These are phyloP conservation scores for Piedraia hortae DNA, from an alignment of 2,329 filamentous ascomycete species.

Conservation along the genomic window DNA sequence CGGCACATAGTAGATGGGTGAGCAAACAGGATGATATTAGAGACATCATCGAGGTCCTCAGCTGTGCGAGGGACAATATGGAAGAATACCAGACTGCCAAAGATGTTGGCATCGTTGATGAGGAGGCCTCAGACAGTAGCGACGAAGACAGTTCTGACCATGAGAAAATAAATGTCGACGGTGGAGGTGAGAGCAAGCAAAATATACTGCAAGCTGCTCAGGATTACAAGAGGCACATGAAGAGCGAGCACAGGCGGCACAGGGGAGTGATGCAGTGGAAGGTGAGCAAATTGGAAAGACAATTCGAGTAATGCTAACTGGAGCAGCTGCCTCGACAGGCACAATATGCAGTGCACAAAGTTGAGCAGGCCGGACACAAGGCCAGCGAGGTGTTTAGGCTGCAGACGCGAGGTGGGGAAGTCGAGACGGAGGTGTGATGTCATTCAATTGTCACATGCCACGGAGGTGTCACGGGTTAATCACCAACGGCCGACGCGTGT, in stretches of 20 bases:
- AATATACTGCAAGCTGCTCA: slow-evolving; percentile 23
- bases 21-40: slow-evolving; percentile 25
- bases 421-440: slow-evolving; percentile 43
- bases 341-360: slow-evolving; percentile 31
- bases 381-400: slow-evolving; percentile 27
- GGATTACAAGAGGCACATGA: slow-evolving; percentile 32
- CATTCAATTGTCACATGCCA: too few relatives aligned
- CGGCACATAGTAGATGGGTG: slow-evolving; percentile 29
- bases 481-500: too few relatives aligned
- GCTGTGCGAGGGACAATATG: slow-evolving; percentile 30
- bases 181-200: slow-evolving; percentile 6
- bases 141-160: slow-evolving; percentile 2
- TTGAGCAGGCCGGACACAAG: slow-evolving; percentile 21
- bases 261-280: slow-evolving; percentile 50
- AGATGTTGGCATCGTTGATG: slow-evolving; percentile 5
- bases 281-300: slow-evolving; percentile 5
- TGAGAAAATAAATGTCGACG: slow-evolving; percentile 1
- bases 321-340: slow-evolving; percentile 19
- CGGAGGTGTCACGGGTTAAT: too few relatives aligned
- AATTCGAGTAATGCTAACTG: not conserved
- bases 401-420: slow-evolving; percentile 26
- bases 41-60: slow-evolving; percentile 36
- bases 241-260: slow-evolving; percentile 35
- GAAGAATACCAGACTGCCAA: slow-evolving; percentile 13
- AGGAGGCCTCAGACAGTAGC: slow-evolving; percentile 3